phyloP scores from a whole-genome alignment of 176 grass and related monocot species.

The Carex littledalei region DNA sequence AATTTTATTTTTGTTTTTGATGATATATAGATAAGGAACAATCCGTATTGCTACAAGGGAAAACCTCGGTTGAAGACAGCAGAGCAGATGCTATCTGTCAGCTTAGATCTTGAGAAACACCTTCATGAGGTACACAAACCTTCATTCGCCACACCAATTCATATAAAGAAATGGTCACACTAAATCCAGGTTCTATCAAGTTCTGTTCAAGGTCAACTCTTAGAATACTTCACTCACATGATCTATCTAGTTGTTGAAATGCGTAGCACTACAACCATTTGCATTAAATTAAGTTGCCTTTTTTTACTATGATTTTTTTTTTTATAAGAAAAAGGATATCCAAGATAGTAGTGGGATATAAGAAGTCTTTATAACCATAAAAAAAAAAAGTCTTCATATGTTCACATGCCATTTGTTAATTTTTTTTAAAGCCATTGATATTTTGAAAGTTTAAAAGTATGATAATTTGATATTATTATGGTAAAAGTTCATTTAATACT shows the following conservation, averaged over 20 bases:
- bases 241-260: background rate
- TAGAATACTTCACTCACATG: background rate
- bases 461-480: background rate
- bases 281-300: background rate
- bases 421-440: background rate
- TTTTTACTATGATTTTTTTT: too few relatives aligned
- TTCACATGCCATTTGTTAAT: background rate
- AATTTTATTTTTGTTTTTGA: background rate
- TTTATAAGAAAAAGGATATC: too few relatives aligned
- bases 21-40: conserved; percentile 22
- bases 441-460: background rate
- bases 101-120: conserved; percentile 32
- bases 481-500: too few relatives aligned
- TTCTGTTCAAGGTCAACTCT: background rate
- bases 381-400: background rate
- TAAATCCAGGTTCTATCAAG: background rate
- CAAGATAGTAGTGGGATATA: too few relatives aligned
- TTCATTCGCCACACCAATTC: background rate
- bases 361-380: too few relatives aligned
- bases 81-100: conserved; percentile 20
- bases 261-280: background rate
- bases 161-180: background rate
- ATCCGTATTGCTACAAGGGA: conserved; percentile 41
- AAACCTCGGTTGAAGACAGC: conserved; percentile 31
- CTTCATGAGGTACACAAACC: conserved; percentile 30